phyloP scores from a whole-genome alignment of 148 eudicot genomes.

The Spergularia marina region DNA sequence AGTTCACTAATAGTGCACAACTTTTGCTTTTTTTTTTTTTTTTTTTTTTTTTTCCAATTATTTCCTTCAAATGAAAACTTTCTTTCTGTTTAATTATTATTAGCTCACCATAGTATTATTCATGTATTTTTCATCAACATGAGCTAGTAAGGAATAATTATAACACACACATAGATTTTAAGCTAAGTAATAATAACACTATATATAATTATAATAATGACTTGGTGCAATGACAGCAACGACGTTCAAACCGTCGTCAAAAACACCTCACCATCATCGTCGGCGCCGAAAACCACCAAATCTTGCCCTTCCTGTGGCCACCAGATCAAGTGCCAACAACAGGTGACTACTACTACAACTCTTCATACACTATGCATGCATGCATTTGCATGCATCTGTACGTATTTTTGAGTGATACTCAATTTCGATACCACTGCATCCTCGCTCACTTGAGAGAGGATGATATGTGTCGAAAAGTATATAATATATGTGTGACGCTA shows the following conservation, averaged over 20 bases:
- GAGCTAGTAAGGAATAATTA: not conserved
- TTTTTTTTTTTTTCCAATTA: constrained; percentile 18
- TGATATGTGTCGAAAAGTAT: too few relatives aligned
- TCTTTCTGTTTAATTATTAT: not conserved
- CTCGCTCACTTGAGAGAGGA: not conserved
- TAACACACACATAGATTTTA: not conserved
- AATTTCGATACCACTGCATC: too few relatives aligned
- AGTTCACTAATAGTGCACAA: constrained; percentile 15
- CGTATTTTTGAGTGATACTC: too few relatives aligned
- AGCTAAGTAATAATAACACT: not conserved
- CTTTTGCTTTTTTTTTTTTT: constrained; percentile 3
- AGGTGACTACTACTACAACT: constrained; percentile 25
- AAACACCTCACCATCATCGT: constrained; percentile 23
- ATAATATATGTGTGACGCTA: not conserved
- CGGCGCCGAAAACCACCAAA: constrained; percentile 8
- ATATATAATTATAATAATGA: constrained; percentile 30
- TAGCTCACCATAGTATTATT: constrained; percentile 3
- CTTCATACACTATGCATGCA: too few relatives aligned
- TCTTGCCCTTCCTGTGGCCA: constrained; percentile 71
- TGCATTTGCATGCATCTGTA: too few relatives aligned
- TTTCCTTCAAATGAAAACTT: constrained; percentile 16
- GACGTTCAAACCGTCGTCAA: constrained; percentile 28
- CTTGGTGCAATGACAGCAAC: constrained; percentile 46
- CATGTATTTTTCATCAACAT: constrained; percentile 7
- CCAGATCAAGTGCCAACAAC: constrained; percentile 45